These are phyloP conservation scores for Daldinia childiae DNA, from an alignment of 495 filamentous ascomycete genomes.

Conservation along the genomic window DNA sequence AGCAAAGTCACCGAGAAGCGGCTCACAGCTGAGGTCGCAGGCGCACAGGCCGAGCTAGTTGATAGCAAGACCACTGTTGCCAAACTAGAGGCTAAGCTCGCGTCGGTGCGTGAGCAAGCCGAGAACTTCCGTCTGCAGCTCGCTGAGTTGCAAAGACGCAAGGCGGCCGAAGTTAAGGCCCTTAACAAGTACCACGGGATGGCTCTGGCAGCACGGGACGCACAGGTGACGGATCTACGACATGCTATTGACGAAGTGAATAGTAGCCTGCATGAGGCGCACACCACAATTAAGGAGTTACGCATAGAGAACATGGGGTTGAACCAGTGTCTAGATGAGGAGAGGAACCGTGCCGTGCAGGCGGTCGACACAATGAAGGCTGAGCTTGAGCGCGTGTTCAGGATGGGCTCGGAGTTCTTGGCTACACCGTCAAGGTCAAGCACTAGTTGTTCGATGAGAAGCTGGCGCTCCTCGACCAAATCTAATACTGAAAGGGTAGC, in stretches of 20 bases:
- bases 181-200: slow-evolving; percentile 48
- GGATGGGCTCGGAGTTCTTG: slow-evolving; percentile 51
- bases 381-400: slow-evolving; percentile 52
- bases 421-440: slow-evolving; percentile 25
- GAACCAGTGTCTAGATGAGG: slow-evolving; percentile 48
- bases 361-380: slow-evolving; percentile 63
- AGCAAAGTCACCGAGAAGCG: slow-evolving; percentile 45
- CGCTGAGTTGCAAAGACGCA: slow-evolving; percentile 52
- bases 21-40: slow-evolving; percentile 44
- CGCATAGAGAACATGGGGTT: slow-evolving; percentile 50
- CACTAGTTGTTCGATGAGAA: background rate
- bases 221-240: slow-evolving; percentile 53
- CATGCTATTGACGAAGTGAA: slow-evolving; percentile 51
- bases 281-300: slow-evolving; percentile 49
- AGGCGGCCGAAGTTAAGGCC: slow-evolving; percentile 52
- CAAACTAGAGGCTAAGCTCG: slow-evolving; percentile 47
- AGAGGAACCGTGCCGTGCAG: slow-evolving; percentile 56
- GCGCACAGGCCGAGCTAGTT: slow-evolving; percentile 52
- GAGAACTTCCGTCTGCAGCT: slow-evolving; percentile 51
- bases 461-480: background rate
- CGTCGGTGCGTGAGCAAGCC: slow-evolving; percentile 39
- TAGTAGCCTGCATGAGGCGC: slow-evolving; percentile 49
- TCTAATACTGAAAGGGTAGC: background rate
- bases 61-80: slow-evolving; percentile 51
- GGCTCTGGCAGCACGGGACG: slow-evolving; percentile 55